Conservation (phyloP, 2,329 filamentous ascomycete genomes). For the Fusarium goolgardi region DNA sequence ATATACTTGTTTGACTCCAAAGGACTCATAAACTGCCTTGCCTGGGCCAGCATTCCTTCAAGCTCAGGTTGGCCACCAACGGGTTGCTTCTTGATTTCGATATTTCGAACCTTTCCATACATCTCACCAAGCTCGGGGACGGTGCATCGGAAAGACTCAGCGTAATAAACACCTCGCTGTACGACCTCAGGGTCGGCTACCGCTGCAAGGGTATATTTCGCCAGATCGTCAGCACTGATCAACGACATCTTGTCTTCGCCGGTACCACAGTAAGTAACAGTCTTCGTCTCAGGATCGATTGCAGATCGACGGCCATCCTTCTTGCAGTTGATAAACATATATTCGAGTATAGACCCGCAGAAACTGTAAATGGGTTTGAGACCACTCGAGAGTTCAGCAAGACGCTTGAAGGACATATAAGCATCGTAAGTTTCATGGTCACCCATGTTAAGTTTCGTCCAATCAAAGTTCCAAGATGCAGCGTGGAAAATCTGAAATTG, state of each 20-base stretch:
- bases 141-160: not conserved
- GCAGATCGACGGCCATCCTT: not conserved
- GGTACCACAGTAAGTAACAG: not conserved
- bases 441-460: slow-evolving; percentile 9
- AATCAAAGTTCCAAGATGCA: slow-evolving; percentile 13
- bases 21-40: not conserved
- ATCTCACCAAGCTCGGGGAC: slow-evolving; percentile 1
- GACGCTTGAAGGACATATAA: slow-evolving; percentile 17
- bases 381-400: slow-evolving; percentile 4
- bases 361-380: slow-evolving; percentile 1
- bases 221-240: slow-evolving; percentile 6
- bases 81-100: slow-evolving; percentile 1
- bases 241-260: slow-evolving; percentile 6
- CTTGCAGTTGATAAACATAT: slow-evolving; percentile 12
- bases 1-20: slow-evolving; percentile 3
- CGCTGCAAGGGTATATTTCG: slow-evolving; percentile 1
- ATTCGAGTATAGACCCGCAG: slow-evolving; percentile 1
- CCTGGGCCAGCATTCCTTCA: slow-evolving; percentile 1
- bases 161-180: not conserved
- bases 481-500: slow-evolving; percentile 7
- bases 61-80: slow-evolving; percentile 1
- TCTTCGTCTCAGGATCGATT: not conserved
- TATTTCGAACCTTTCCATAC: not conserved
- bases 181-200: not conserved
- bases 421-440: slow-evolving; percentile 18